Evolutionary conservation across 345 rosid species (phyloP), one percentile per base, ranked within the genome.

Genomic region (Citrus hindsii): DNA sequence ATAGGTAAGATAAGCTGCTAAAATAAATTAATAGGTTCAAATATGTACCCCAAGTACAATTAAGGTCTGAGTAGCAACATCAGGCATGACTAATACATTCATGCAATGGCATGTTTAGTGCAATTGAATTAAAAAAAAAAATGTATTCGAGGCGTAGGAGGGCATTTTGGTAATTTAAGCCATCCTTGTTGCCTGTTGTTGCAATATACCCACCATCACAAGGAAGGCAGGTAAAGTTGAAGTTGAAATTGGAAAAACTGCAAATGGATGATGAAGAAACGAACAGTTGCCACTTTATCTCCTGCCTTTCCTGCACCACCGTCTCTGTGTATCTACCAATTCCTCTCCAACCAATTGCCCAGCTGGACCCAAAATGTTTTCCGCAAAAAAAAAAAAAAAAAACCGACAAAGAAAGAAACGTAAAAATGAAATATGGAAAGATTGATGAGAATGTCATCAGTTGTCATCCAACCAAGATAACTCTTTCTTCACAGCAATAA

Each of bases 381-480:
- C 13, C 63, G 55, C 37, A 6, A 35, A n/a, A 9, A 46, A 65
- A 24, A 55, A 73, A 67, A 77, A 48, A 66, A 24, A 55, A 73
- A 67, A 67, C 71, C 69, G 46, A 75, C 35, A 77, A 69, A 42
- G 33, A 28, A n/a, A 35, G 51, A 74, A 48, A 22, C 62, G 67
- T 37, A 74, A 21, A 22, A 51, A 42, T 21, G 40, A 27, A 40
- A 5, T 1, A 22, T 12, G 25, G 24, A 66, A 40, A 56, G 33
- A 71, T 56, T 62, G 76, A 77, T 77, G 5, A 37, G 58, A 51
- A 71, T 82, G 77, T 75, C 80, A 62, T 82, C 83, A 72, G 59
- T 80, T 84, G 69, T 78, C 85, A 59, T 77, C 84, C 81, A 82
- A 75, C 80, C 82, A 71, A 74, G 48, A 73, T 83, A 61, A 77